A percentile compares a stretch with the other conserved stretches of the same genome.
phyloP scores from a whole-genome alignment of 2,329 filamentous ascomycete species.

The Calonectria multiphialidica region DNA sequence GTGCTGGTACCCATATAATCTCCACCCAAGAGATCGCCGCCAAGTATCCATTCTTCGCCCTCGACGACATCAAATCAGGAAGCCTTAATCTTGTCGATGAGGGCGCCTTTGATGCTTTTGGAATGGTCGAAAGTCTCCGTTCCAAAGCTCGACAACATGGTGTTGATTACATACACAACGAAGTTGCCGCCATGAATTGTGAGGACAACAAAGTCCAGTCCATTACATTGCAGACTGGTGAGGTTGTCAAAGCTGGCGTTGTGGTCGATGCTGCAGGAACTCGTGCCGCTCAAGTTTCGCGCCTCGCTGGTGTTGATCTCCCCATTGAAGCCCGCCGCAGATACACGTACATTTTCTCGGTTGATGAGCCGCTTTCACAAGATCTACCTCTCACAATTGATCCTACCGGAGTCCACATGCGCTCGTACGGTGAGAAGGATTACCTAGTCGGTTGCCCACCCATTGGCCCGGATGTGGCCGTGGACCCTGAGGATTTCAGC shows the following conservation, averaged over 20 bases:
- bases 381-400: slow-evolving; percentile 25
- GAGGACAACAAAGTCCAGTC: neutral
- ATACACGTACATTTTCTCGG: slow-evolving; percentile 26
- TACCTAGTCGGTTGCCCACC: slow-evolving; percentile 25
- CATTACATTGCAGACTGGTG: slow-evolving; percentile 20
- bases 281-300: slow-evolving; percentile 8
- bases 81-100: slow-evolving; percentile 26
- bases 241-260: neutral
- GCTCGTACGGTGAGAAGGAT: slow-evolving; percentile 19
- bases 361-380: slow-evolving; percentile 20
- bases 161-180: slow-evolving; percentile 24
- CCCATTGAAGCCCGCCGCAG: slow-evolving; percentile 25
- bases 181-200: slow-evolving; percentile 7
- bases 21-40: slow-evolving; percentile 13
- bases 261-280: slow-evolving; percentile 22
- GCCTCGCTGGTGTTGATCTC: slow-evolving; percentile 10
- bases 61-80: slow-evolving; percentile 13
- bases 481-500: slow-evolving; percentile 13
- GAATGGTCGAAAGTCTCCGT: slow-evolving; percentile 17
- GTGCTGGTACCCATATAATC: slow-evolving; percentile 19
- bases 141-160: neutral
- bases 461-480: slow-evolving; percentile 10
- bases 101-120: slow-evolving; percentile 24
- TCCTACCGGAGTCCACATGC: slow-evolving; percentile 27
- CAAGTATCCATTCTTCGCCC: slow-evolving; percentile 20